phyloP scores from a whole-genome alignment of 148 eudicot species.

The Spergularia marina region DNA sequence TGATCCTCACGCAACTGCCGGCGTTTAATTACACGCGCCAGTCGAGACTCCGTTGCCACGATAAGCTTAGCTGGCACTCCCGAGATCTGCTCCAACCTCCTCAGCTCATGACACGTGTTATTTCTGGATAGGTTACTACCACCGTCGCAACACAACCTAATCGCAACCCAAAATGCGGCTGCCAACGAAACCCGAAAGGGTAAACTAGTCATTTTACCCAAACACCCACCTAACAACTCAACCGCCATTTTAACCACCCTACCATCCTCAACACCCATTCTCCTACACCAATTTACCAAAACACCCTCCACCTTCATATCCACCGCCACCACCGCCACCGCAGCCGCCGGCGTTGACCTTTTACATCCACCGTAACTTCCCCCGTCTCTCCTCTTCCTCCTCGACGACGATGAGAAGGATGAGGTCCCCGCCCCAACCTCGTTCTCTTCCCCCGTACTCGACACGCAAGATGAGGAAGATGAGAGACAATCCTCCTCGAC shows the following conservation, averaged over 20 bases:
- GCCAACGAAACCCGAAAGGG: conserved; percentile 49
- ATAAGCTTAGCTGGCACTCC: conserved; percentile 65
- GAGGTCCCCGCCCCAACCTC: conserved; percentile 1
- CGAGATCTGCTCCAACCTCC: conserved; percentile 50
- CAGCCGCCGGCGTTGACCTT: neutral
- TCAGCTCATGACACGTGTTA: conserved; percentile 36
- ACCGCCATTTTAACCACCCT: conserved; percentile 27
- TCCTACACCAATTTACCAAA: conserved; percentile 56
- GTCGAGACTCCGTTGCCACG: conserved; percentile 34
- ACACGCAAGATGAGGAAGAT: conserved; percentile 27
- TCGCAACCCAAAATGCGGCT: conserved; percentile 53
- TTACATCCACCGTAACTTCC: neutral
- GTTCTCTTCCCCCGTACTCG: conserved; percentile 29
- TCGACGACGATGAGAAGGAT: neutral
- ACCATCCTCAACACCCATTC: conserved; percentile 24
- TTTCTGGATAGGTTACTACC: neutral
- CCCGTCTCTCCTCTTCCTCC: conserved; percentile 17
- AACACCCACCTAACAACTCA: conserved; percentile 23
- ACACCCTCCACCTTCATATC: conserved; percentile 45
- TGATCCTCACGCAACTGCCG: conserved; percentile 23
- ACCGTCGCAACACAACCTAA: conserved; percentile 25
- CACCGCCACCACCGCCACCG: neutral
- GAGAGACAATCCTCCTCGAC: conserved; percentile 22
- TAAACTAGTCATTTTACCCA: conserved; percentile 25
- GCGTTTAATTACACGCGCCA: conserved; percentile 33